phyloP scores from a whole-genome alignment of 164 flowering plant species.

The Macadamia tetraphylla region DNA sequence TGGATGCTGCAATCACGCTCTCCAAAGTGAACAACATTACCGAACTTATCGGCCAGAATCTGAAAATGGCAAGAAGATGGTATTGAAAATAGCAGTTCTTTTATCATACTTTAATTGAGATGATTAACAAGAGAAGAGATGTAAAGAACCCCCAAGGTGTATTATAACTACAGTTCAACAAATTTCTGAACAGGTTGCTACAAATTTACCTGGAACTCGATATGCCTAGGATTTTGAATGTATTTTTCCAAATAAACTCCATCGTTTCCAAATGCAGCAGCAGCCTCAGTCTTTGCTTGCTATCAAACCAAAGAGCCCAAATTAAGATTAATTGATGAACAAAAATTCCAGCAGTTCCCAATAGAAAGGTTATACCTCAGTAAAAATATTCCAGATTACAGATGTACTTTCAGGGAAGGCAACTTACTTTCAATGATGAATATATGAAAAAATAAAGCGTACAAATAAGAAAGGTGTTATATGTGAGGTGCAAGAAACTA shows the following conservation, averaged over 20 bases:
- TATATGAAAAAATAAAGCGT: not conserved
- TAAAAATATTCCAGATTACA: not conserved
- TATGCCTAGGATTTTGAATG: slow-evolving; percentile 91
- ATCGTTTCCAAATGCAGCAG: slow-evolving; percentile 98
- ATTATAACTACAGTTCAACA: not conserved
- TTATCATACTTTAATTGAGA: too few species aligned
- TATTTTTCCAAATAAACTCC: slow-evolving; percentile 97
- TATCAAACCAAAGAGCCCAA: slow-evolving; percentile 21
- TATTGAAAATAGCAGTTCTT: too few species aligned
- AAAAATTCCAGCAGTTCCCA: not conserved
- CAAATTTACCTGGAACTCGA: slow-evolving; percentile 85
- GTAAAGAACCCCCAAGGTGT: slow-evolving; percentile 1
- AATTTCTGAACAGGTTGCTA: too few species aligned
- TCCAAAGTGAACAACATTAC: slow-evolving; percentile 96
- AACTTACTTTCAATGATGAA: not conserved
- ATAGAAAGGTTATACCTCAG: not conserved
- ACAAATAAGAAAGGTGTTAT: too few species aligned
- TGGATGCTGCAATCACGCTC: slow-evolving; percentile 99
- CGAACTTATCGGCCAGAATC: slow-evolving; percentile 94
- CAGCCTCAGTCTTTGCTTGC: slow-evolving; percentile 99
- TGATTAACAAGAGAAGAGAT: too few species aligned
- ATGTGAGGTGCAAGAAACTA: too few species aligned
- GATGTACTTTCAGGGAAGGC: too few species aligned
- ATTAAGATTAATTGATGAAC: not conserved
- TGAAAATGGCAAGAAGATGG: slow-evolving; percentile 19